Evolutionary conservation across 352 stramenopile genomes (phyloP), one percentile per base, ranked within the genome.

Genomic region (Plasmopara muralis): DNA sequence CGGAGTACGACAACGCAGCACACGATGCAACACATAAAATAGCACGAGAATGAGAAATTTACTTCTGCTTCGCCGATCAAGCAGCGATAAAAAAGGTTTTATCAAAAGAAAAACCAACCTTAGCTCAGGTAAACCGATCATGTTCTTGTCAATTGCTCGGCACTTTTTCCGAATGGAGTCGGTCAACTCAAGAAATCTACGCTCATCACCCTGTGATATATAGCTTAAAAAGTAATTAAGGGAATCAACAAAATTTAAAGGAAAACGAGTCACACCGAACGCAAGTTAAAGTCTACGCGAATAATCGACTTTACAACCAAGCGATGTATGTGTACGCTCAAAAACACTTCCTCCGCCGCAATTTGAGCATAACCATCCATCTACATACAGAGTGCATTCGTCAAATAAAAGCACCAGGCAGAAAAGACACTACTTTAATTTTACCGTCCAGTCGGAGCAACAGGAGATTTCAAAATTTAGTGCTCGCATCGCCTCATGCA

Each of bases 261-360:
- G 43, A 16, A 34, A 35, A 12, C 28, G 45, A 39, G 8, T 20
- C 30, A 42, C 42, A 66, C 72, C 38, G 48, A 89, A 76, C 54
- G 66, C 28, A 86, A 66, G 67, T 84, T 87, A 39, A 90, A 87
- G 52, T 90, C 77, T 5, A 87, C 67, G 10, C 75, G 77, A 34
- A 87, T 80, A 14, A 65, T 66, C 29, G 57, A 72, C 43, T 79
- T 75, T 42, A 60, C 64, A 12, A 72, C 51, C 20, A 87, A 52
- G 28, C 68, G 69, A 46, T 82, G 70, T 20, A 88, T 50, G 43
- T 87, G 68, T 33, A 87, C 55, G 29, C 50, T 77, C 50, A 90
- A 87, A 45, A 53, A 68, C 29, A 90, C 55, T 61, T 89, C 79
- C 53, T 89, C 79, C 16, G 79, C 79, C 9, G 70, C 68, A 43